phyloP scores from a whole-genome alignment of 352 stramenopile species.

The Pythium rishiriense region DNA sequence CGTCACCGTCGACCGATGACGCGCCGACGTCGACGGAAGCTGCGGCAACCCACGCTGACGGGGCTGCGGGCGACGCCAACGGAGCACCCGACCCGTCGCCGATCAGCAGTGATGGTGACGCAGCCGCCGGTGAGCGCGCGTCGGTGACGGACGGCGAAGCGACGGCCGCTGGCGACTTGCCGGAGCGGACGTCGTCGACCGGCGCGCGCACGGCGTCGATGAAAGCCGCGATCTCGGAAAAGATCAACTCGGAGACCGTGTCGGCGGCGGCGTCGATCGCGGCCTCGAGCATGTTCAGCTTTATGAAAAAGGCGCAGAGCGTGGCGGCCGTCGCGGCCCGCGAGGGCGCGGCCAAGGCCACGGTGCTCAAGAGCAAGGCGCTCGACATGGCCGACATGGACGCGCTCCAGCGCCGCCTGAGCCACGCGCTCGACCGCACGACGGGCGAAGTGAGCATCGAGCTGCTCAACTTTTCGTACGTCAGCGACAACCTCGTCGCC shows the following conservation, averaged over 20 bases:
- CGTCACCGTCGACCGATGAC: constrained; percentile 30
- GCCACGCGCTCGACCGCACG: constrained; percentile 77
- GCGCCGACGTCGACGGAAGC: constrained; percentile 18
- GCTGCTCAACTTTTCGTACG: constrained; percentile 91
- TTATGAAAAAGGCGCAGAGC: constrained; percentile 86
- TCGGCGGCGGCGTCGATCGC: constrained; percentile 64
- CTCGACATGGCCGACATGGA: constrained; percentile 87
- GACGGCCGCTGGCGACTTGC: not conserved
- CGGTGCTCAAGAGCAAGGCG: constrained; percentile 67
- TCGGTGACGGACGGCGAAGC: not conserved
- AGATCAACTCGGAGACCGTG: constrained; percentile 70
- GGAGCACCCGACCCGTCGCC: no score
- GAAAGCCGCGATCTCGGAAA: constrained; percentile 57
- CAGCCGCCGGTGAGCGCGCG: not conserved
- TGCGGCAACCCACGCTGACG: not conserved
- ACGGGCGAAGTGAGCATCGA: constrained; percentile 82
- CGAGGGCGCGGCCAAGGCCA: constrained; percentile 76
- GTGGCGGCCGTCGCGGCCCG: constrained; percentile 68
- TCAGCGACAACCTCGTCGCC: constrained; percentile 85
- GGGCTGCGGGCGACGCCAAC: not conserved
- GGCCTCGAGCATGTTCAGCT: constrained; percentile 73
- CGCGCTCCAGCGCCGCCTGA: constrained; percentile 75
- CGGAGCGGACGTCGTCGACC: constrained; percentile 17
- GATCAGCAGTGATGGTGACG: no score
- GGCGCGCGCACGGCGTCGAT: constrained; percentile 39